Evolutionary conservation across 2,329 filamentous ascomycete genomes (phyloP).

Genomic region (Colletotrichum gigasporum): DNA sequence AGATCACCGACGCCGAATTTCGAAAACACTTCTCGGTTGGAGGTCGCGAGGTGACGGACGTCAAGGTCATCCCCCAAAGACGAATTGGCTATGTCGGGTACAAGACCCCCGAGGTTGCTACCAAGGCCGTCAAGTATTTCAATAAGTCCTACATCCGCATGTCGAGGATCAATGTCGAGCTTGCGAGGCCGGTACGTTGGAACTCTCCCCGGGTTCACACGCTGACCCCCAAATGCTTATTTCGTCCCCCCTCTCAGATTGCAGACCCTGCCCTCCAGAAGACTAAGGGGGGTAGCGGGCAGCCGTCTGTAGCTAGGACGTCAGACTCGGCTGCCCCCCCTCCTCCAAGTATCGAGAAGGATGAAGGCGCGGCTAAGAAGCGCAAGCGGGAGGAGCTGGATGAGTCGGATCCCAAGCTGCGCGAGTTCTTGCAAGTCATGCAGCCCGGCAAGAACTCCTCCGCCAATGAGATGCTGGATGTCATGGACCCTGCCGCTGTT

Average conservation of each 20-base stretch:
- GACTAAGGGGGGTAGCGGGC: slow-evolving; percentile 27
- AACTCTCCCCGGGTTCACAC: not conserved
- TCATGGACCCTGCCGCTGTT: slow-evolving; percentile 23
- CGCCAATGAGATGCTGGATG: slow-evolving; percentile 27
- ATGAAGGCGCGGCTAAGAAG: slow-evolving; percentile 62
- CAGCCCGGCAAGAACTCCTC: slow-evolving; percentile 61
- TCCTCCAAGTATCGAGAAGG: slow-evolving; percentile 33
- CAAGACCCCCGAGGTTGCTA: slow-evolving; percentile 82
- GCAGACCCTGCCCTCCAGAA: slow-evolving; percentile 52
- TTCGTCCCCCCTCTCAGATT: slow-evolving; percentile 38
- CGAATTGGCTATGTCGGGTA: slow-evolving; percentile 97
- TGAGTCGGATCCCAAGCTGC: slow-evolving; percentile 79
- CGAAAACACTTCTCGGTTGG: slow-evolving; percentile 84
- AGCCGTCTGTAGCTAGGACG: slow-evolving; percentile 8
- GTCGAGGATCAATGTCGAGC: slow-evolving; percentile 91
- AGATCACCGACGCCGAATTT: slow-evolving; percentile 85
- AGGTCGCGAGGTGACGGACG: slow-evolving; percentile 83
- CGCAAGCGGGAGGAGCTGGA: slow-evolving; percentile 70
- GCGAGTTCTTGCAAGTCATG: slow-evolving; percentile 89
- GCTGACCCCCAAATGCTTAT: slow-evolving; percentile 6
- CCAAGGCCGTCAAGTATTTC: slow-evolving; percentile 90
- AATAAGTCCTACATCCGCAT: slow-evolving; percentile 95
- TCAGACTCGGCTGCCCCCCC: slow-evolving; percentile 28
- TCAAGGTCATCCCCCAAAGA: slow-evolving; percentile 88
- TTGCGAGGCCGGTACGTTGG: slow-evolving; percentile 71